These are phyloP conservation scores for Porphyrellus sp. DNA, from an alignment of 1,284 basidiomycete genomes.

Conservation along the genomic window DNA sequence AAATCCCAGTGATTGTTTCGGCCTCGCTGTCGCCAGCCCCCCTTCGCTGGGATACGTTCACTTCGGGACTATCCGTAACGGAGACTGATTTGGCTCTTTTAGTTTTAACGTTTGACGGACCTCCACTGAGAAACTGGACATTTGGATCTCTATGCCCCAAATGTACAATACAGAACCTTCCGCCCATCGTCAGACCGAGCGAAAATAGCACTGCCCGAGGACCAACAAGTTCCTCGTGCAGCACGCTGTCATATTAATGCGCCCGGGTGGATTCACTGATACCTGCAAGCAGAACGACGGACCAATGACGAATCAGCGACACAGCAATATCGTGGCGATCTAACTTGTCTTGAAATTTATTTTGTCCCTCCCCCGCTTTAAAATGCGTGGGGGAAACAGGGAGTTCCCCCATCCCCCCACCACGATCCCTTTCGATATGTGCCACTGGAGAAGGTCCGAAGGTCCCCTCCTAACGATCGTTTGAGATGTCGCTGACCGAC, in stretches of 20 bases:
- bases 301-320: slow-evolving; percentile 28
- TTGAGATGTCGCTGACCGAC: slow-evolving; percentile 7
- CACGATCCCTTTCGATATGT: slow-evolving; percentile 22
- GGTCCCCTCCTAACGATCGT: neutral
- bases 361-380: slow-evolving; percentile 23
- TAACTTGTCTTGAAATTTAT: slow-evolving; percentile 20
- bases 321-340: slow-evolving; percentile 27
- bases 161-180: slow-evolving; percentile 18
- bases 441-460: slow-evolving; percentile 34
- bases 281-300: slow-evolving; percentile 20
- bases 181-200: slow-evolving; percentile 12
- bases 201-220: slow-evolving; percentile 35
- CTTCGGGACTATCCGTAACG: slow-evolving; percentile 21
- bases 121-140: slow-evolving; percentile 21
- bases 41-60: slow-evolving; percentile 19
- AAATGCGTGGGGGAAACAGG: slow-evolving; percentile 15
- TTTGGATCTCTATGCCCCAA: slow-evolving; percentile 21
- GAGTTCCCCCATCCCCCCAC: slow-evolving; percentile 6
- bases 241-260: slow-evolving; percentile 22
- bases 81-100: slow-evolving; percentile 35
- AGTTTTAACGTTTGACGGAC: slow-evolving; percentile 34
- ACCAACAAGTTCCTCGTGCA: slow-evolving; percentile 29
- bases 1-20: slow-evolving; percentile 18
- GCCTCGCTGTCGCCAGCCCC: slow-evolving; percentile 21
- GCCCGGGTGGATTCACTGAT: slow-evolving; percentile 21